Evolutionary conservation across 1,284 basidiomycete genomes (phyloP).

Genomic region (Schizophyllum commune): DNA sequence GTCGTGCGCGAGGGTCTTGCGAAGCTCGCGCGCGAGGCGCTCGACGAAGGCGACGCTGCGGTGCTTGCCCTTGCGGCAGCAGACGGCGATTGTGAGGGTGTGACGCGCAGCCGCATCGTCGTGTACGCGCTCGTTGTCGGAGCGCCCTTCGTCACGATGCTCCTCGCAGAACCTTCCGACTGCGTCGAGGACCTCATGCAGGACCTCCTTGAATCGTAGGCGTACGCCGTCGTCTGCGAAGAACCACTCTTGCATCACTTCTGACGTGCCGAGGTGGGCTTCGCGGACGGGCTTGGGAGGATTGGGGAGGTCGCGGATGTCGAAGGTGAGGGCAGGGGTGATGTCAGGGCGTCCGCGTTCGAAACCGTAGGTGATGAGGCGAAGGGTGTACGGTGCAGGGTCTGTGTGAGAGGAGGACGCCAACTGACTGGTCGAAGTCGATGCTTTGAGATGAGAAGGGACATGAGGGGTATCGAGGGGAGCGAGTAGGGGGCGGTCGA

Average conservation of each 20-base stretch:
- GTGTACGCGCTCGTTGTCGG: not conserved
- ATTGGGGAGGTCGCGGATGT: conserved; percentile 5
- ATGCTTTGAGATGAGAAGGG: not conserved
- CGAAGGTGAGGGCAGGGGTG: conserved; percentile 1
- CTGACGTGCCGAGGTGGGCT: conserved; percentile 1
- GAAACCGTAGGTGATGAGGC: not conserved
- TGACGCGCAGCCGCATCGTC: no score
- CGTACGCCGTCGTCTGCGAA: conserved; percentile 1
- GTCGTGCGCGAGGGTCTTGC: not conserved
- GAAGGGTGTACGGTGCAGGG: not conserved
- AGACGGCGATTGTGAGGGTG: not conserved
- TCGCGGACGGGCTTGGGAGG: conserved; percentile 3
- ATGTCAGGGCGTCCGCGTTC: not conserved
- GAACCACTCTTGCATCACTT: conserved; percentile 3
- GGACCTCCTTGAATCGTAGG: not conserved
- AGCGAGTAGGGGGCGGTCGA: not conserved
- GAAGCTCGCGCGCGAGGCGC: not conserved
- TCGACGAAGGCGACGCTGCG: conserved; percentile 6
- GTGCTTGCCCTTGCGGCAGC: conserved; percentile 8
- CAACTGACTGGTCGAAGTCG: not conserved
- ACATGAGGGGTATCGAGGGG: not conserved
- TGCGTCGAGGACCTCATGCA: not conserved
- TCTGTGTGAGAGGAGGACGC: no score
- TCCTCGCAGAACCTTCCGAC: not conserved
- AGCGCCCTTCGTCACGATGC: not conserved